phyloP scores from a whole-genome alignment of 345 rosid genomes.

The Alliaria petiolata region DNA sequence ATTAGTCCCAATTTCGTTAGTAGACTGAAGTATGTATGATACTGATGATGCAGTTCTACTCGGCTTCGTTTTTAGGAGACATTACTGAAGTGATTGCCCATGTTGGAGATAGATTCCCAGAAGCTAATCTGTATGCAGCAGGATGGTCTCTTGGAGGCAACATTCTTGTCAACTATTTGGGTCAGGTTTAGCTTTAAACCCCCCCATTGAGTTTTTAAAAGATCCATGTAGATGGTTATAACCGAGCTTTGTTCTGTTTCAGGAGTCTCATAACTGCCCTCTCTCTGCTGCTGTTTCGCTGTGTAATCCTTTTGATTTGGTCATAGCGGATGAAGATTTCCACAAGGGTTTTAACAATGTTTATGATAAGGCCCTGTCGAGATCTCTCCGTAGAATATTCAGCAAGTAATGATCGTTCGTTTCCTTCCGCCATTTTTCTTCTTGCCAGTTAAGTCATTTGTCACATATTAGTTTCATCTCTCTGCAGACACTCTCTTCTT shows the following conservation, averaged over 20 bases:
- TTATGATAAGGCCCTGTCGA: conserved; percentile 77
- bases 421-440: neutral
- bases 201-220: neutral
- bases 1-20: neutral
- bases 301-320: conserved; percentile 94
- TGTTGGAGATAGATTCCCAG: conserved; percentile 57
- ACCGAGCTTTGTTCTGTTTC: conserved; percentile 17
- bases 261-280: conserved; percentile 67
- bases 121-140: conserved; percentile 76
- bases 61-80: conserved; percentile 93
- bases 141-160: conserved; percentile 99
- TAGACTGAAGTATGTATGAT: conserved; percentile 16
- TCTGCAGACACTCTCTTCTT: conserved; percentile 70
- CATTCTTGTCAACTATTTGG: conserved; percentile 84
- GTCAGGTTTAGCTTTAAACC: conserved; percentile 46
- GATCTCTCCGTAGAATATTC: conserved; percentile 60
- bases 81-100: conserved; percentile 62
- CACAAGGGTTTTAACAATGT: conserved; percentile 86
- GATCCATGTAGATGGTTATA: neutral
- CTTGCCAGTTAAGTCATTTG: conserved; percentile 1
- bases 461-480: neutral
- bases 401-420: conserved; percentile 52
- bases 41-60: conserved; percentile 76
- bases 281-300: conserved; percentile 80
- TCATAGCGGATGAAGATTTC: conserved; percentile 86